These are phyloP conservation scores for Stephania cephalantha DNA, from an alignment of 164 flowering plant genomes.

Conservation along the genomic window DNA sequence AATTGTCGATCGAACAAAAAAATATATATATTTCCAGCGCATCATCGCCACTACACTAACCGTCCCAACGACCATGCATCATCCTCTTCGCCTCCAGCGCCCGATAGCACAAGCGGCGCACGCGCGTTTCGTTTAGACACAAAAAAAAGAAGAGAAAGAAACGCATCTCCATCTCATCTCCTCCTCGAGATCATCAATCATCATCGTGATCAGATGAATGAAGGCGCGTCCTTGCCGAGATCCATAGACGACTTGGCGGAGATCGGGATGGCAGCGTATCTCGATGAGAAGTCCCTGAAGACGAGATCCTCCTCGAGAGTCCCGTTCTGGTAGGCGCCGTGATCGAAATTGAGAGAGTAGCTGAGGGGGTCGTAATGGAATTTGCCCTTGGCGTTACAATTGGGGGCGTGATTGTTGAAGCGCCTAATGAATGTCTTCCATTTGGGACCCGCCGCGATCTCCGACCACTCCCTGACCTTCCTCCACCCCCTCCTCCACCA, in stretches of 20 bases:
- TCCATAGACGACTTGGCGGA: constrained; percentile 25
- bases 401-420: constrained; percentile 16
- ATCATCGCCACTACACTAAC: neutral
- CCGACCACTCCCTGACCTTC: constrained; percentile 47
- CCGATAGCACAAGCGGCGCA: neutral
- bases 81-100: neutral
- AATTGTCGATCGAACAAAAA: neutral
- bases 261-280: constrained; percentile 24
- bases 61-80: neutral
- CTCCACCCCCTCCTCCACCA: constrained; percentile 23
- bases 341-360: constrained; percentile 49
- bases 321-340: constrained; percentile 25
- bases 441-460: constrained; percentile 39
- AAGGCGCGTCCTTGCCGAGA: constrained; percentile 20
- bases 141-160: neutral
- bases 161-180: neutral
- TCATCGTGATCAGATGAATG: constrained; percentile 4
- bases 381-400: constrained; percentile 13
- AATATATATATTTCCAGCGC: neutral
- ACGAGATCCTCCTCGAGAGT: constrained; percentile 22
- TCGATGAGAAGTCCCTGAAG: constrained; percentile 23
- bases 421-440: constrained; percentile 54
- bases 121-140: neutral
- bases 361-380: constrained; percentile 50
- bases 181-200: neutral